Evolutionary conservation across 2,329 filamentous ascomycete genomes (phyloP).

Genomic region (Aspergillus pseudoglaucus): DNA sequence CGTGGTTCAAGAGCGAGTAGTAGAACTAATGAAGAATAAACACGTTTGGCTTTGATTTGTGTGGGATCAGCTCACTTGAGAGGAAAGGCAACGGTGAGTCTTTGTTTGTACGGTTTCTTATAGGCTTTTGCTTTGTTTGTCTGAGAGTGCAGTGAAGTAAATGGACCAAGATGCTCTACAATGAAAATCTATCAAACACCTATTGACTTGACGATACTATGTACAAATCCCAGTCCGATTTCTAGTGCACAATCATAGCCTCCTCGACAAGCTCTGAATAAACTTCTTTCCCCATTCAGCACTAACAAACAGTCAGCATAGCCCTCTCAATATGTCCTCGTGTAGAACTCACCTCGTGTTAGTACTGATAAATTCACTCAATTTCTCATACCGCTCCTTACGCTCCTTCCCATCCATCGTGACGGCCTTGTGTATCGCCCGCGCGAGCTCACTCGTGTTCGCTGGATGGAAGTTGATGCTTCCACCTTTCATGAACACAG

Average conservation of each 20-base stretch:
- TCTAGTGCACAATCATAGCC: neutral
- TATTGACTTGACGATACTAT: neutral
- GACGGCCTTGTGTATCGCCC: slow-evolving; percentile 77
- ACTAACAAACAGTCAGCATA: slow-evolving; percentile 11
- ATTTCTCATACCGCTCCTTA: slow-evolving; percentile 70
- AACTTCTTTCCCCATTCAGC: slow-evolving; percentile 29
- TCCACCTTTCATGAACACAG: slow-evolving; percentile 73
- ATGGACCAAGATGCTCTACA: too few species aligned
- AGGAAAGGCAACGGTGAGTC: too few species aligned
- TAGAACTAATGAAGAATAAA: too few species aligned
- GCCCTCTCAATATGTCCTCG: neutral
- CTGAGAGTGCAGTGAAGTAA: too few species aligned
- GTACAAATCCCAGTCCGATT: neutral
- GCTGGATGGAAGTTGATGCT: slow-evolving; percentile 90
- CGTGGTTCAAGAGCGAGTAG: too few species aligned
- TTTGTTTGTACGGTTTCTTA: too few species aligned
- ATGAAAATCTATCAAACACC: too few species aligned
- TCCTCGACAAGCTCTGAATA: slow-evolving; percentile 17
- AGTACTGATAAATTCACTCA: slow-evolving; percentile 84
- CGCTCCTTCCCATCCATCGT: slow-evolving; percentile 80
- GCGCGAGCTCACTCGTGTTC: slow-evolving; percentile 86
- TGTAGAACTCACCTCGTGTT: slow-evolving; percentile 63
- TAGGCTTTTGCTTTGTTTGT: too few species aligned
- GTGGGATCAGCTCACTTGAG: too few species aligned
- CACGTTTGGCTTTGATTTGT: too few species aligned